Evolutionary conservation across 352 stramenopile genomes (phyloP).

Genomic region (Pythium sp.): DNA sequence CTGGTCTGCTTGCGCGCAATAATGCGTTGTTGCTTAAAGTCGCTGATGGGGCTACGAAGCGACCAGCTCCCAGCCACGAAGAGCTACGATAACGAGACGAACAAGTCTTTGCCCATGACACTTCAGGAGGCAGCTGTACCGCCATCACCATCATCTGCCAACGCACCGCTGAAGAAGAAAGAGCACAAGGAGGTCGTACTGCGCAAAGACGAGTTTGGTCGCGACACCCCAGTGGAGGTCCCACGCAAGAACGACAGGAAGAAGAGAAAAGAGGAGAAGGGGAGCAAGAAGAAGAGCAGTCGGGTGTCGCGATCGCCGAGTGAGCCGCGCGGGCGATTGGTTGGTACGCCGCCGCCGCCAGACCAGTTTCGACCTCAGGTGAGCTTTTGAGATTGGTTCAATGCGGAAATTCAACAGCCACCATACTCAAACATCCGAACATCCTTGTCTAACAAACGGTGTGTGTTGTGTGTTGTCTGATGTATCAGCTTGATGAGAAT

Average conservation of each 20-base stretch:
- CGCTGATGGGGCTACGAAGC: background rate
- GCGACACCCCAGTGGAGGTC: conserved; percentile 38
- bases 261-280: conserved; percentile 16
- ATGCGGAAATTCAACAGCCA: too few species aligned
- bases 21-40: background rate
- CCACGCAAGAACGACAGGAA: conserved; percentile 18
- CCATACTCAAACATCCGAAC: background rate
- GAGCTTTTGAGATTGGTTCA: background rate
- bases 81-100: conserved; percentile 9
- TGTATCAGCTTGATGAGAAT: conserved; percentile 41
- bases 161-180: conserved; percentile 21
- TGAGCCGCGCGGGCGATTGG: conserved; percentile 17
- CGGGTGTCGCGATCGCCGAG: conserved; percentile 22
- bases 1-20: background rate
- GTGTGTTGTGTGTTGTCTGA: background rate
- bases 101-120: background rate
- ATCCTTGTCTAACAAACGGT: background rate
- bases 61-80: background rate
- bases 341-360: conserved; percentile 45
- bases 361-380: conserved; percentile 69
- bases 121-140: background rate
- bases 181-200: conserved; percentile 21
- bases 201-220: conserved; percentile 81
- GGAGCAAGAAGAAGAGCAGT: conserved; percentile 19
- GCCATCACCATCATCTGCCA: background rate